Conservation (phyloP, 257 asterid species). For the Solanum dulcamara region DNA sequence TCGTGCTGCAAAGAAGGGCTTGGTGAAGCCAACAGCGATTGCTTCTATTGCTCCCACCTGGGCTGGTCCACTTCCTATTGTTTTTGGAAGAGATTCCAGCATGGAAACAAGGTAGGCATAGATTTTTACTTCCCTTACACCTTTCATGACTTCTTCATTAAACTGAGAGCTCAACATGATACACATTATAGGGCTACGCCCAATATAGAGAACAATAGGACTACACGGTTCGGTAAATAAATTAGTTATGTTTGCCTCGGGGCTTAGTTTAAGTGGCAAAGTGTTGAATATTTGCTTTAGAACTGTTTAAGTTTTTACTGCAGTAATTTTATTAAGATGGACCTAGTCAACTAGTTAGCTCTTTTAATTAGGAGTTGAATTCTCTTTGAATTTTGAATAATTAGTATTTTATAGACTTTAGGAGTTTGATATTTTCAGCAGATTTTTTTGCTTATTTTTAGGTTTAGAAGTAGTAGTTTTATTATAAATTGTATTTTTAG, state of each 20-base stretch:
- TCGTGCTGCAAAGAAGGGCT: constrained; percentile 72
- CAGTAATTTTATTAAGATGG: too few relatives aligned
- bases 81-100: constrained; percentile 74
- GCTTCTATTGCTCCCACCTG: constrained; percentile 98
- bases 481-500: too few relatives aligned
- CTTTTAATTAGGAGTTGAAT: too few relatives aligned
- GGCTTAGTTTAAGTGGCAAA: neutral
- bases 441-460: too few relatives aligned
- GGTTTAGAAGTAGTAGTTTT: too few relatives aligned
- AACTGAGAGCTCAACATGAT: neutral
- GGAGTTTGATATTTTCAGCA: too few relatives aligned
- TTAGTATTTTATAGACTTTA: too few relatives aligned
- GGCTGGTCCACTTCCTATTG: constrained; percentile 98
- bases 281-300: too few relatives aligned
- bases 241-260: neutral
- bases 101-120: constrained; percentile 71
- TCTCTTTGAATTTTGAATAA: too few relatives aligned
- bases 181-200: neutral
- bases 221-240: neutral
- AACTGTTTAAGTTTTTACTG: too few relatives aligned
- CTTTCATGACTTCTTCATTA: neutral
- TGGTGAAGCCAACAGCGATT: constrained; percentile 66
- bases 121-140: neutral
- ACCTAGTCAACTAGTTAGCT: too few relatives aligned
- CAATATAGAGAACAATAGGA: neutral